These are phyloP conservation scores for Larix kaempferi DNA, from an alignment of 75 land plant species.

Conservation along the genomic window DNA sequence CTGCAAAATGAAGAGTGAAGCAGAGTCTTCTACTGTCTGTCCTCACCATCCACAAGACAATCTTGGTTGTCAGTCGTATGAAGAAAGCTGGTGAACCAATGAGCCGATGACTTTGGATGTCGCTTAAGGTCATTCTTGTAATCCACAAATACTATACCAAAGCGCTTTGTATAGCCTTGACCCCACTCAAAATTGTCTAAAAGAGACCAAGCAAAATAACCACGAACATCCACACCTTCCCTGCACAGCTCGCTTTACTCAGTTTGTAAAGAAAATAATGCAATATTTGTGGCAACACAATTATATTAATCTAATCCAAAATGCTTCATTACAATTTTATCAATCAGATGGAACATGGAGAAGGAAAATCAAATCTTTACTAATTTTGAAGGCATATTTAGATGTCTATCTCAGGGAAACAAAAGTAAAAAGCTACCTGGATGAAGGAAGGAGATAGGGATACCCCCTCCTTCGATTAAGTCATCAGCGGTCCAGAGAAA, in stretches of 20 bases:
- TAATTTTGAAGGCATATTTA: too few relatives aligned
- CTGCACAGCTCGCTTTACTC: conserved; percentile 21
- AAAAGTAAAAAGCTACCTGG: too few relatives aligned
- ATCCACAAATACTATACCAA: conserved; percentile 79
- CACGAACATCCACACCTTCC: conserved; percentile 75
- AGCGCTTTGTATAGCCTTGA: conserved; percentile 72
- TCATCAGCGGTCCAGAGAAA: too few relatives aligned
- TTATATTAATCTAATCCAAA: neutral
- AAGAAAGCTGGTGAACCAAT: conserved; percentile 55
- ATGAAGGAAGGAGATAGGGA: too few relatives aligned
- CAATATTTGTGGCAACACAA: neutral
- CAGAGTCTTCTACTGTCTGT: too few relatives aligned
- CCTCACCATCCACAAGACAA: too few relatives aligned
- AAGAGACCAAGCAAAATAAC: conserved; percentile 87
- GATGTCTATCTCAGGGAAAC: too few relatives aligned
- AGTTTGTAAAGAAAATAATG: neutral
- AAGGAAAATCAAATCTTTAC: too few relatives aligned
- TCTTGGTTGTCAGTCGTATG: neutral
- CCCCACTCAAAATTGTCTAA: conserved; percentile 88
- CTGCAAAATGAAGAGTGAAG: too few relatives aligned
- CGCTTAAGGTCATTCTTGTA: conserved; percentile 64
- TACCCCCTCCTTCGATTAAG: too few relatives aligned
- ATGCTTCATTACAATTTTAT: neutral
- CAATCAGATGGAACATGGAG: neutral
- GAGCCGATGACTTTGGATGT: conserved; percentile 72